Base-by-base conservation (phyloP, 768 basidiomycete genomes). In the Termitomyces sp. region DNA sequence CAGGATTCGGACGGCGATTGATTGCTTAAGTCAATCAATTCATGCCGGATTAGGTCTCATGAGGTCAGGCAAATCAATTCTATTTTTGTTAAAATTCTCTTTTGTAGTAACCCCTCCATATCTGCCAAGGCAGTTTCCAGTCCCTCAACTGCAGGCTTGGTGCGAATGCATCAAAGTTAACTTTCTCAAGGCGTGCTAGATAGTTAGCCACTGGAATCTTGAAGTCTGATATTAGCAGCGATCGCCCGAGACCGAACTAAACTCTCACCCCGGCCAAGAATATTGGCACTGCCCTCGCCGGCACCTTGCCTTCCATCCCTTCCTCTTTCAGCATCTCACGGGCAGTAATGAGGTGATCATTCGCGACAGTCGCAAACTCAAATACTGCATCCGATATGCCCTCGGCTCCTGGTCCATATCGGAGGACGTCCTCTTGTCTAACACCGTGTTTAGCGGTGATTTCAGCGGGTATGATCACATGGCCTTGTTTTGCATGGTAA, bases 321-420 rank as follows among this genome's bases (percentile, higher is more conserved):
- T 75, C 75, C 40, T 79, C 74, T 57, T 80, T 77, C 61, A 88
- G 79, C 81, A 86, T 84, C 50, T 81, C 77, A 16, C 88, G 81
- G 16, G 90, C 89, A 3, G 88, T 89, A 54, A 81, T 69, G 59
- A 94, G 66, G 66, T 94, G 84, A 69, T 92, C 89, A 68, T 91
- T 88, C 27, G 89, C 91, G 22, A 86, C 66, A 9, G 84, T 85
- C 32, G 92, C 91, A 68, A 93, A 85, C 63, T 92, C 89, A 64
- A 82, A 94, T 27, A 90, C 87, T 0, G 91, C 91, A 56, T 91
- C 86, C 46, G 83, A 83, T 15, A 94, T 73, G 2, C 83, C 88
- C 44, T 78, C 68, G 41, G 84, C 84, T 10, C 72, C 60, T 13
- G 73, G 70, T 5, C 84, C 84, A 31, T 72, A 71, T 41, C 83